These are phyloP conservation scores for Cyberlindnera misumaiensis DNA, from an alignment of 805 yeast genomes.

Conservation along the genomic window DNA sequence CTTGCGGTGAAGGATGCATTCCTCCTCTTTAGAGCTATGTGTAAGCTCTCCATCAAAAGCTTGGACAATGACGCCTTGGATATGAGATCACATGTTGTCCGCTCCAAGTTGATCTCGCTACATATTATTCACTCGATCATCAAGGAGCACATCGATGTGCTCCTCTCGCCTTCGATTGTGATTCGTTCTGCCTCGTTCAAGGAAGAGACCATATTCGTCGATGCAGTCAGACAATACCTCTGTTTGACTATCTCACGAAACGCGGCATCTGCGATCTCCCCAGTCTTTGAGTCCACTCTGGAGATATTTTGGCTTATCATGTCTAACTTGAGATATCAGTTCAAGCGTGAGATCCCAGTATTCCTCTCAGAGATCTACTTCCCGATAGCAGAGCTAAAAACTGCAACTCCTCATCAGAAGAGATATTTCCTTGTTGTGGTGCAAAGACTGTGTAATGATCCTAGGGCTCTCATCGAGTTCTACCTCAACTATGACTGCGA, in stretches of 20 bases:
- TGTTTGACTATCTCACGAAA: slow-evolving; percentile 81
- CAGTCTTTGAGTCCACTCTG: slow-evolving; percentile 84
- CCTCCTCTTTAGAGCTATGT: slow-evolving; percentile 88
- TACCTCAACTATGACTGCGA: slow-evolving; percentile 96
- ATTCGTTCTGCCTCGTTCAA: slow-evolving; percentile 44
- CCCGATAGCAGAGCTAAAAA: slow-evolving; percentile 87
- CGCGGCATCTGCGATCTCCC: slow-evolving; percentile 86
- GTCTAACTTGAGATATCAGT: slow-evolving; percentile 75
- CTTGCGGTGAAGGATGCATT: slow-evolving; percentile 84
- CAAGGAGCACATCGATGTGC: slow-evolving; percentile 78
- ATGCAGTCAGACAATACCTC: slow-evolving; percentile 77
- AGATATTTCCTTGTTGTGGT: slow-evolving; percentile 78
- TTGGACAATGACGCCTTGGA: slow-evolving; percentile 72
- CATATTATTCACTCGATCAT: slow-evolving; percentile 83
- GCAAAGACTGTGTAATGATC: slow-evolving; percentile 78
- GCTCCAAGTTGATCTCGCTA: slow-evolving; percentile 84
- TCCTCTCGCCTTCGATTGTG: slow-evolving; percentile 51
- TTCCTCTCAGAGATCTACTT: slow-evolving; percentile 89
- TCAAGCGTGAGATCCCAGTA: slow-evolving; percentile 90
- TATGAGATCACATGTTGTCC: slow-evolving; percentile 85
- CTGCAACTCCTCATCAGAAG: slow-evolving; percentile 90
- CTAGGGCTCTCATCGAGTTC: slow-evolving; percentile 84
- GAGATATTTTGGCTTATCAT: slow-evolving; percentile 91
- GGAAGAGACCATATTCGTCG: slow-evolving; percentile 57
- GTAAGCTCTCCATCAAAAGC: slow-evolving; percentile 81